phyloP scores from a whole-genome alignment of 163 green algal genomes.

The Volvox carteri region DNA sequence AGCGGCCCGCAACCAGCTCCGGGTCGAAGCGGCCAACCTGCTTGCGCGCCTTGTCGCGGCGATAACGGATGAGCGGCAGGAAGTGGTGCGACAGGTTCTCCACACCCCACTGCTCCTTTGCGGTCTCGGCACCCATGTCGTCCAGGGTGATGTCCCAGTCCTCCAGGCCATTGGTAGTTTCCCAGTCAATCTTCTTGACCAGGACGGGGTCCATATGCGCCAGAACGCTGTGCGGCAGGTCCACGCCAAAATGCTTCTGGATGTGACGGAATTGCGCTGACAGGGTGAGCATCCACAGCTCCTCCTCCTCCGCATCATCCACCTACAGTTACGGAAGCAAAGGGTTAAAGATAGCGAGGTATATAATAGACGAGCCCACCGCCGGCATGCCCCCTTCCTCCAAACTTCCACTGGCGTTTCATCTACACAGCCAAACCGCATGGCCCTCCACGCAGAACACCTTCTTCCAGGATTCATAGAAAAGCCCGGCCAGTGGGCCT shows the following conservation, averaged over 20 bases:
- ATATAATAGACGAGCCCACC: no score
- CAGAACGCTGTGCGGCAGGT: slow-evolving; percentile 72
- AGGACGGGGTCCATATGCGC: slow-evolving; percentile 80
- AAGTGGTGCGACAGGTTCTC: slow-evolving; percentile 78
- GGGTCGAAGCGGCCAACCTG: slow-evolving; percentile 57
- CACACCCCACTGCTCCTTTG: slow-evolving; percentile 77
- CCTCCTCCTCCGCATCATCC: slow-evolving; percentile 78
- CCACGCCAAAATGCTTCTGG: slow-evolving; percentile 72
- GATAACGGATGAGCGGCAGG: slow-evolving; percentile 76
- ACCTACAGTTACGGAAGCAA: no score
- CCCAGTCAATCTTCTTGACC: slow-evolving; percentile 81
- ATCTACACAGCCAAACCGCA: no score
- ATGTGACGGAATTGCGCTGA: slow-evolving; percentile 73
- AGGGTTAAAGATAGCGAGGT: no score
- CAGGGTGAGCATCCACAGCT: slow-evolving; percentile 75
- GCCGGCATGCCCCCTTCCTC: no score
- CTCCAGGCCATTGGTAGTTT: slow-evolving; percentile 76
- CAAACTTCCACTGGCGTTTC: no score
- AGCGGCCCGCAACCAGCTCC: slow-evolving; percentile 51
- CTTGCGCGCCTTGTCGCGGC: slow-evolving; percentile 68
- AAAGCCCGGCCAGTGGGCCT: no score
- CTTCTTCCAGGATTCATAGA: no score
- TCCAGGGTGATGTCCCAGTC: slow-evolving; percentile 76
- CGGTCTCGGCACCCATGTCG: slow-evolving; percentile 68
- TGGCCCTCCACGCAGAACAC: no score